Conservation (phyloP, 345 rosid genomes). For the Lagerstroemia speciosa region DNA sequence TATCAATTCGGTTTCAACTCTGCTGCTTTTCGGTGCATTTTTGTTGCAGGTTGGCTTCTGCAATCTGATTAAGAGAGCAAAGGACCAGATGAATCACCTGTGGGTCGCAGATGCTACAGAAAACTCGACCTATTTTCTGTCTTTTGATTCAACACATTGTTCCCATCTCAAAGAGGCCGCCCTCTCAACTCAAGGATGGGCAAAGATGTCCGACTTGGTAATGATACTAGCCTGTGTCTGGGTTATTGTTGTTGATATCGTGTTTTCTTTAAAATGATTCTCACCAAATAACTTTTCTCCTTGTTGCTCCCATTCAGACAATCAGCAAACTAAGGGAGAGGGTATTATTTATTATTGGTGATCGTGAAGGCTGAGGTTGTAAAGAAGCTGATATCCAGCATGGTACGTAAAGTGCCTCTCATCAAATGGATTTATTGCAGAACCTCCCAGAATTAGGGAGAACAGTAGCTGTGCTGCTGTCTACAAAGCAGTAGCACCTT, state of each 20-base stretch:
- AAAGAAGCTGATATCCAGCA: constrained; percentile 2
- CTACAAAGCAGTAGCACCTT: too few relatives aligned
- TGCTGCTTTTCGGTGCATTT: not conserved
- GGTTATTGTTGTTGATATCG: not conserved
- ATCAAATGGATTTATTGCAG: not conserved
- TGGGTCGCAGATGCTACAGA: constrained; percentile 91
- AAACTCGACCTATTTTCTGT: constrained; percentile 52
- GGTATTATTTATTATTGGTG: constrained; percentile 42
- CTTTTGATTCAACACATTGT: constrained; percentile 34
- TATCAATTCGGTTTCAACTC: not conserved
- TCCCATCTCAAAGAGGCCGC: constrained; percentile 60
- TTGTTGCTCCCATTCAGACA: constrained; percentile 29
- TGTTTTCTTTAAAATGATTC: not conserved
- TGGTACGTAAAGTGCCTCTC: not conserved
- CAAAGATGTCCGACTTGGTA: constrained; percentile 52
- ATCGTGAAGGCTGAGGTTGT: constrained; percentile 20
- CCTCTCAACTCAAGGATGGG: constrained; percentile 48
- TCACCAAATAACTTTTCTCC: not conserved
- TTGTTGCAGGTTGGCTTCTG: constrained; percentile 65
- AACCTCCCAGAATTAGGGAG: not conserved
- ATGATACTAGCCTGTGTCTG: not conserved
- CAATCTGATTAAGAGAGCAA: constrained; percentile 70
- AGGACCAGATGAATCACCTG: constrained; percentile 54
- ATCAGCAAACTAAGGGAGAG: constrained; percentile 48
- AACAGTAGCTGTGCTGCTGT: too few relatives aligned